Percentiles rank a stretch among this genome's conserved stretches.
Evolutionary conservation across 2,329 filamentous ascomycete genomes (phyloP).

Genomic region (Magnaporthales sp.): DNA sequence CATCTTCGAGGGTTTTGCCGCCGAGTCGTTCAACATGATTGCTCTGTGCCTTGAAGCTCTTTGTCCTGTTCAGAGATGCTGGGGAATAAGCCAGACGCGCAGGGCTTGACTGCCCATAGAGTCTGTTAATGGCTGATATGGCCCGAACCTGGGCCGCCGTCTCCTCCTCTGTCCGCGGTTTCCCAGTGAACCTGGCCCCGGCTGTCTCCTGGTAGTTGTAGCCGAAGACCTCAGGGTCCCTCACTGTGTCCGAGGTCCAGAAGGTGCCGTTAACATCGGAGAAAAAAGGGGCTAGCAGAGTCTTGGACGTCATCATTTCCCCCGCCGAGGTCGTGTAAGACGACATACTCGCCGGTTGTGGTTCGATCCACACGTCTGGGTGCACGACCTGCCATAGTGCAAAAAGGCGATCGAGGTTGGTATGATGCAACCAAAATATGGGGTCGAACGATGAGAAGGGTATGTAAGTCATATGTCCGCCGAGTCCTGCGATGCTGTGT

Average conservation of each 20-base stretch:
- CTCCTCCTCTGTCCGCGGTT: conserved; percentile 18
- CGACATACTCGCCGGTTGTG: conserved; percentile 41
- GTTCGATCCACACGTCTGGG: conserved; percentile 55
- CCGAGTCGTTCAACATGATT: too few species aligned
- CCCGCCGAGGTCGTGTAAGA: conserved; percentile 54
- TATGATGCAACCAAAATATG: conserved; percentile 68
- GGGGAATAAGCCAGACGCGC: conserved; percentile 17
- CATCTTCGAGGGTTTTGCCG: background rate
- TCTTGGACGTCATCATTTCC: conserved; percentile 43
- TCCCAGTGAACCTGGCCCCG: conserved; percentile 18
- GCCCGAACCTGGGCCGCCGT: conserved; percentile 22
- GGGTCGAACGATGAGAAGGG: conserved; percentile 73
- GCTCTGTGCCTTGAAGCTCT: background rate
- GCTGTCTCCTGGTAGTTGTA: conserved; percentile 67
- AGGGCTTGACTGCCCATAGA: conserved; percentile 45
- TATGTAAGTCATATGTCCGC: conserved; percentile 62
- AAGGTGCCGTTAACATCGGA: conserved; percentile 47
- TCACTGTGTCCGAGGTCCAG: conserved; percentile 58
- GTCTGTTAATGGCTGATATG: conserved; percentile 44
- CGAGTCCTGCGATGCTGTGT: conserved; percentile 48
- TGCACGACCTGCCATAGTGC: conserved; percentile 72
- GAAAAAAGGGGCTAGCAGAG: conserved; percentile 60
- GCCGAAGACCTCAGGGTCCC: conserved; percentile 53
- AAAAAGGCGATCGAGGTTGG: conserved; percentile 66
- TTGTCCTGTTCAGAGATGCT: conserved; percentile 3